Base-by-base conservation (phyloP, 2,329 filamentous ascomycete genomes). In the Apiospora rasikravindrae region DNA sequence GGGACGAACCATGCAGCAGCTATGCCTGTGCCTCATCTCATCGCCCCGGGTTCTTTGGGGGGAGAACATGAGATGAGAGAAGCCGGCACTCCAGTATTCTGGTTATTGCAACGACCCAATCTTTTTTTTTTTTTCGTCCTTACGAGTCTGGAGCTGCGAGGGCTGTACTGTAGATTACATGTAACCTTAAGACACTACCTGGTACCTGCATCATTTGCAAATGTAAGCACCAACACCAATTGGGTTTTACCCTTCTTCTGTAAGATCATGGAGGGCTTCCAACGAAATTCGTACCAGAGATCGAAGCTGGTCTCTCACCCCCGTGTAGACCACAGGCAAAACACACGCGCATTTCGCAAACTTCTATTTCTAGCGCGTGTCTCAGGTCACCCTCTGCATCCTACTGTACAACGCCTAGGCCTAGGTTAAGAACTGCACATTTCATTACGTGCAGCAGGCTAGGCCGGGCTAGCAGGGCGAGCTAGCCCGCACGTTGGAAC, bases 331-430 rank as follows among this genome's bases (percentile, higher is more conserved):
- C 19, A 14, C 57, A 40, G 57, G 33, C 57, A 40, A 40, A 40
- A n/a, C 57, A 64, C 57, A 64, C 57, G 19, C 33, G 33, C 57
- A 64, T 64, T 64, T 40, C 57, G 33, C 33, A 64, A 64, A 64
- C 57, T 64, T 64, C 57, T 37, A 64, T 40, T 64, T 64, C 57
- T 64, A 64, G 57, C 33, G 33, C 57, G 57, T 37, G 57, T 37
- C 57, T 64, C 33, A 64, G 57, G 57, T 40, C 19, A 7, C 29
- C n/a, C 57, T 64, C 33, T 64, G 57, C 33, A 10, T 40, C n/a
- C n/a, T 49, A 7, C 45, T 22, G 33, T 37, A 7, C 33, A 37
- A 37, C 33, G 33, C 33, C 33, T 37, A n/a, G n/a, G n/a, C 33
- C 3, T 3, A 6, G 3, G 33, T 6, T 33, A 22, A 49, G 10